Conservation (phyloP, 2,329 filamentous ascomycete species). For the Aspergillus sp. region DNA sequence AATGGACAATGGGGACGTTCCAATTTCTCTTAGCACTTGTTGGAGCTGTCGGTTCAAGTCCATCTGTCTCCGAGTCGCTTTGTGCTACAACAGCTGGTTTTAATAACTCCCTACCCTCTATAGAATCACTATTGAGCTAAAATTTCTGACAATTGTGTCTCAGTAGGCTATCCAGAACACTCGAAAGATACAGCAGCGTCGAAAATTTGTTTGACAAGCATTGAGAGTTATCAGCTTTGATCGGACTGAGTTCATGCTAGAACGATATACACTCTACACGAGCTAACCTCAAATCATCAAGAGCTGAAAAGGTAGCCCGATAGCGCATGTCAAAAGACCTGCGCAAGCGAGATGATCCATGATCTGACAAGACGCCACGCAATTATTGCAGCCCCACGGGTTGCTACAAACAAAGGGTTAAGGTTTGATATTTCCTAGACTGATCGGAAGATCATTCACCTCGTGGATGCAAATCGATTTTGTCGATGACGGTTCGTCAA, state of each 20-base stretch:
- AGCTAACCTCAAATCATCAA: no score
- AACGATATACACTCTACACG: no score
- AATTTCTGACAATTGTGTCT: background rate
- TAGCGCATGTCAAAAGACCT: no score
- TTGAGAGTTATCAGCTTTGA: constrained; percentile 25
- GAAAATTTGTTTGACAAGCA: no score
- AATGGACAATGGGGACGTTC: background rate
- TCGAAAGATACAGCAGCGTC: constrained; percentile 22
- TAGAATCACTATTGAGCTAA: no score
- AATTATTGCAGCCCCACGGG: background rate
- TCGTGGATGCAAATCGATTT: background rate
- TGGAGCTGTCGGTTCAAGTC: no score
- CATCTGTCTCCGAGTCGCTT: no score
- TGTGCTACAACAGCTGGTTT: no score
- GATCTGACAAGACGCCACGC: background rate
- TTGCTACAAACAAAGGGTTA: background rate
- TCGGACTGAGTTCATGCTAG: constrained; percentile 26
- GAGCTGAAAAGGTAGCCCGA: no score
- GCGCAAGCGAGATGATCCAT: no score
- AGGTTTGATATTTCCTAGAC: background rate
- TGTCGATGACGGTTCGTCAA: background rate
- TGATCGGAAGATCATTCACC: background rate
- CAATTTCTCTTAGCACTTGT: background rate
- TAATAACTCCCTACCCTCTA: no score
- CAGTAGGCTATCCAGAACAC: constrained; percentile 30